These are phyloP conservation scores for Annona squamosa DNA, from an alignment of 164 flowering plant genomes.

Conservation along the genomic window DNA sequence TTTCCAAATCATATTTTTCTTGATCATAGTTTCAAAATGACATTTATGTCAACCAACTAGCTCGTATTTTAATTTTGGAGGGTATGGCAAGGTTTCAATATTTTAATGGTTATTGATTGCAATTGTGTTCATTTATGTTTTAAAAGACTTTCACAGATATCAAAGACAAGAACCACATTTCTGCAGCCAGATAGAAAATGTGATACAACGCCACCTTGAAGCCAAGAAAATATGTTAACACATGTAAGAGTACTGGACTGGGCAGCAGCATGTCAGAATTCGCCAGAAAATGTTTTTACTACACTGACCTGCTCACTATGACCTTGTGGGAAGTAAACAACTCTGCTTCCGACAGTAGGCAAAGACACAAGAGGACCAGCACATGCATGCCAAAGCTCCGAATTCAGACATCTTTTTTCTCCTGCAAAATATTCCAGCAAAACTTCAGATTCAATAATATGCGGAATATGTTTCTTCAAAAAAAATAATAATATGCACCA, in stretches of 20 bases:
- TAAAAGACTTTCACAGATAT: too few species aligned
- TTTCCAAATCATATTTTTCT: background rate
- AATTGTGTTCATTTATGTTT: background rate
- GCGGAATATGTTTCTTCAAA: background rate
- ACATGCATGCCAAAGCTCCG: slow-evolving; percentile 98
- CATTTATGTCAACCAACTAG: background rate
- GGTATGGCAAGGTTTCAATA: background rate
- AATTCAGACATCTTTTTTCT: slow-evolving; percentile 67
- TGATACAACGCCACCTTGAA: background rate
- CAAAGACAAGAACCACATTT: background rate
- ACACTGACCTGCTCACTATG: slow-evolving; percentile 82
- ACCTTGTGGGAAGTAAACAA: slow-evolving; percentile 91
- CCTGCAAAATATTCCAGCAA: slow-evolving; percentile 31
- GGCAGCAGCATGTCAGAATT: background rate
- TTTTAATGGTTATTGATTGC: background rate
- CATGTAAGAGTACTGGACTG: background rate
- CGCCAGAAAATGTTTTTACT: background rate
- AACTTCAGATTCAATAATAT: slow-evolving; percentile 2
- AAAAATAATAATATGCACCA: background rate
- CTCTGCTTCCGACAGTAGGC: slow-evolving; percentile 81
- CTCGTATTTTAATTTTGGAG: background rate
- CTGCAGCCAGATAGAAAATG: background rate
- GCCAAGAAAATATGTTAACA: background rate
- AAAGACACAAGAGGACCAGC: slow-evolving; percentile 96
- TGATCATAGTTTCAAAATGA: background rate